Base-by-base conservation (phyloP, 140 eudicot species). In the Anethum foeniculum region DNA sequence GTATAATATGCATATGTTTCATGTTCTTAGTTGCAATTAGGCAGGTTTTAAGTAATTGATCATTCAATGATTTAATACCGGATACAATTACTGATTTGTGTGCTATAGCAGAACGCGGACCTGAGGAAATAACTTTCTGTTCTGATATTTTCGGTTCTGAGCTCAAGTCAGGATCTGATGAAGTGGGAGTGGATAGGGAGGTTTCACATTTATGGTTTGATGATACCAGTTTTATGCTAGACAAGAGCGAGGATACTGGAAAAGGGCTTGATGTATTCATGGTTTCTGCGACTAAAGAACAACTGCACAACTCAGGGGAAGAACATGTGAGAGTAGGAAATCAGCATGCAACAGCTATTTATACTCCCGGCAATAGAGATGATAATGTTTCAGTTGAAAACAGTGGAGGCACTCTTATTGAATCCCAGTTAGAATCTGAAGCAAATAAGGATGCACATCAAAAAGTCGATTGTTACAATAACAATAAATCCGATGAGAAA, bases 381-480 rank as follows among this genome's bases (percentile, higher is more conserved):
- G 60, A 71, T 54, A 71, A 58, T 54, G 36, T 76, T 19, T 25
- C 79, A 11, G 79, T n/a, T 51, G 82, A 80, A 46, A 79, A 72
- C 73, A 83, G 68, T 51, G 80, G 28, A 1, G 72, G 15, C 21
- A 9, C 52, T 16, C 81, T 38, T 67, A 69, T 77, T 23, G 69
- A 67, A 78, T 79, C 72, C 32, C 77, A 85, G 41, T 67, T 76
- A 25, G 84, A 79, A 51, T 82, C 86, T 75, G 88, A 82, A 82
- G 38, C 81, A 28, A 46, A 48, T 36, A 34, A 47, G 51, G 34
- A 30, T 32, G 38, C 27, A 16, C 36, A 72, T 27, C 34, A 60
- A 9, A 72, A 68, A 68, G 44, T 68, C 13, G 74, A 62, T 62
- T 62, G 44, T 14, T 32, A 12, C 11, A 38, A 1, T 39, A 41